Conservation (phyloP, 73 alveolate genomes). For the Tetrahymena elliotti region DNA sequence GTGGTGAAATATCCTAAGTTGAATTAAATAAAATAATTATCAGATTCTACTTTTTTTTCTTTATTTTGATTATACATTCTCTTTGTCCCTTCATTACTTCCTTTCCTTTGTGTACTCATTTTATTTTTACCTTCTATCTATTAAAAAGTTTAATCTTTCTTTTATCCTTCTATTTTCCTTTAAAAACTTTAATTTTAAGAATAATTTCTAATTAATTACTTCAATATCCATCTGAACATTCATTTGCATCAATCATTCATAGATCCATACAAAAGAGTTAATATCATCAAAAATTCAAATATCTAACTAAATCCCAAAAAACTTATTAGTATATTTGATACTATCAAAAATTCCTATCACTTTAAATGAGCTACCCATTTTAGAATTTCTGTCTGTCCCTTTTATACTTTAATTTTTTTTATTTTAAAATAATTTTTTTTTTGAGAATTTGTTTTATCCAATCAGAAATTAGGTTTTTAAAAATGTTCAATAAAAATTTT, state of each 20-base stretch:
- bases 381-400: not conserved
- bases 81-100: not conserved
- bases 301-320: not conserved
- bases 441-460: too few species aligned
- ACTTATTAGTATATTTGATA: not conserved
- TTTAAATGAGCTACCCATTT: too few species aligned
- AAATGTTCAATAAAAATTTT: too few species aligned
- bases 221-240: not conserved
- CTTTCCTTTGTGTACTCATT: not conserved
- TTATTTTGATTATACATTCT: not conserved
- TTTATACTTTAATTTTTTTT: too few species aligned
- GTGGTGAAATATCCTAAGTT: not conserved
- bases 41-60: not conserved
- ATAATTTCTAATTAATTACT: not conserved
- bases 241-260: not conserved
- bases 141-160: not conserved
- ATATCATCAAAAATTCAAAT: not conserved
- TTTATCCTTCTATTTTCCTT: not conserved
- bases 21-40: not conserved
- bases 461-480: too few species aligned
- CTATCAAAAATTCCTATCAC: not conserved
- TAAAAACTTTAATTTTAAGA: not conserved
- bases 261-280: not conserved
- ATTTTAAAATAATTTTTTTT: too few species aligned
- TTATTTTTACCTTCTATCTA: not conserved